Conservation (phyloP, 2,329 filamentous ascomycete genomes). For the Penicillium sp. region DNA sequence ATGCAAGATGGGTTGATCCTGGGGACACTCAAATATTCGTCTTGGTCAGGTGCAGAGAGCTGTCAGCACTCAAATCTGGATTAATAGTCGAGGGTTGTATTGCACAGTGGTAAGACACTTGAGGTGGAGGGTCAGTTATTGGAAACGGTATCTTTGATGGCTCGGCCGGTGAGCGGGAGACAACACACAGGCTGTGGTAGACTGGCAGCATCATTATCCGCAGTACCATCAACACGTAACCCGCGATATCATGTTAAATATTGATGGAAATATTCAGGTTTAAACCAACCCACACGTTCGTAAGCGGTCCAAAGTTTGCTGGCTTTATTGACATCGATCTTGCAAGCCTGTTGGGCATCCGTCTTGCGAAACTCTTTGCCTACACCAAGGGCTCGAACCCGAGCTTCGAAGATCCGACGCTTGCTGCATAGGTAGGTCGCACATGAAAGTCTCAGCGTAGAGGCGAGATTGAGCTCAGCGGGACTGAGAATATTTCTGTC, state of each 20-base stretch:
- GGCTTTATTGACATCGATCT: conserved; percentile 97
- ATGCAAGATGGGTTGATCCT: neutral
- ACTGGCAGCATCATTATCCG: neutral
- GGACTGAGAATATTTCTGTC: conserved; percentile 69
- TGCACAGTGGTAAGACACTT: conserved; percentile 1
- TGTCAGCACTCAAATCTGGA: conserved; percentile 2
- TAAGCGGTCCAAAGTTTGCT: conserved; percentile 89
- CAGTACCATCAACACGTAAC: neutral
- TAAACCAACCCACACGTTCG: conserved; percentile 81
- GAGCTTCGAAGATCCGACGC: conserved; percentile 79
- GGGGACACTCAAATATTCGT: neutral
- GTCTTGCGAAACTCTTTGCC: conserved; percentile 91
- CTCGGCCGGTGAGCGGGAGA: neutral
- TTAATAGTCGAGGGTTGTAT: conserved; percentile 10
- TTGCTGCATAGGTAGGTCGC: conserved; percentile 91
- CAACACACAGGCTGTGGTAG: neutral
- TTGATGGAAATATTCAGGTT: conserved; percentile 50
- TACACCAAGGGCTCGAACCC: conserved; percentile 63
- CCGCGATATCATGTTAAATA: conserved; percentile 30
- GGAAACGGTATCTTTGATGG: neutral
- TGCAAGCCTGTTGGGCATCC: conserved; percentile 92
- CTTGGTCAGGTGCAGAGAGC: neutral
- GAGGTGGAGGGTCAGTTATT: conserved; percentile 6
- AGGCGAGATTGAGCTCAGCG: conserved; percentile 73
- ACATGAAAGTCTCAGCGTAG: conserved; percentile 76